These are phyloP conservation scores for Aureobasidium melanogenum DNA, from an alignment of 2,329 filamentous ascomycete species.

Conservation along the genomic window DNA sequence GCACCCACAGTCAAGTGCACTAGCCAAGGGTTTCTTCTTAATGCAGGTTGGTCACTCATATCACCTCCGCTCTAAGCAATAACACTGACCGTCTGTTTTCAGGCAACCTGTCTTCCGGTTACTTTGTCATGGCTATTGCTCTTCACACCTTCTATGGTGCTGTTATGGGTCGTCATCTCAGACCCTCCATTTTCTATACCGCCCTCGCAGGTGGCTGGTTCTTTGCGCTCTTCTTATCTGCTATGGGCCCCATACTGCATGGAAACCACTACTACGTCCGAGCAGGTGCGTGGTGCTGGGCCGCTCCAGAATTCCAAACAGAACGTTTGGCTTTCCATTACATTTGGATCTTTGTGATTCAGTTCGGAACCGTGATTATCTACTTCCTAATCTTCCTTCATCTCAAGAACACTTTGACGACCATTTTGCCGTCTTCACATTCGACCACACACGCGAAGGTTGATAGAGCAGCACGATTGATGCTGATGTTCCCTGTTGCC, in stretches of 20 bases:
- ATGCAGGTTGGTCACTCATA: constrained; percentile 49
- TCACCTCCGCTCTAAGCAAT: neutral
- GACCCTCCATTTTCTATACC: constrained; percentile 42
- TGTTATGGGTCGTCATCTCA: constrained; percentile 46
- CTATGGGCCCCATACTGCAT: constrained; percentile 41
- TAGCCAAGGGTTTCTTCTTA: constrained; percentile 61
- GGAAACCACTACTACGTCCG: constrained; percentile 48
- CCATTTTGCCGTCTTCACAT: constrained; percentile 10
- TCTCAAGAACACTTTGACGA: constrained; percentile 17
- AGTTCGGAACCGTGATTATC: constrained; percentile 44
- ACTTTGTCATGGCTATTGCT: constrained; percentile 59
- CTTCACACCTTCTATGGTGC: constrained; percentile 58
- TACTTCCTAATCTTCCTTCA: constrained; percentile 32
- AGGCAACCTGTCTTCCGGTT: constrained; percentile 43
- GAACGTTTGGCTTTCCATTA: constrained; percentile 56
- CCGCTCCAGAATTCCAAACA: constrained; percentile 44
- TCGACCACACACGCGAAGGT: constrained; percentile 17
- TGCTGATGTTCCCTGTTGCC: constrained; percentile 59
- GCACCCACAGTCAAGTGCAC: constrained; percentile 49
- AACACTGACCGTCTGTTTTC: neutral
- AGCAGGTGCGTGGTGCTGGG: constrained; percentile 62
- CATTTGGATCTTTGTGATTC: constrained; percentile 52
- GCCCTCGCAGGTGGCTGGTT: constrained; percentile 46
- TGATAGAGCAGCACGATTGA: constrained; percentile 44
- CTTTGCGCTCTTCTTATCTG: constrained; percentile 50